Base-by-base conservation (phyloP, 768 basidiomycete genomes). In the Boletus bicolor region DNA sequence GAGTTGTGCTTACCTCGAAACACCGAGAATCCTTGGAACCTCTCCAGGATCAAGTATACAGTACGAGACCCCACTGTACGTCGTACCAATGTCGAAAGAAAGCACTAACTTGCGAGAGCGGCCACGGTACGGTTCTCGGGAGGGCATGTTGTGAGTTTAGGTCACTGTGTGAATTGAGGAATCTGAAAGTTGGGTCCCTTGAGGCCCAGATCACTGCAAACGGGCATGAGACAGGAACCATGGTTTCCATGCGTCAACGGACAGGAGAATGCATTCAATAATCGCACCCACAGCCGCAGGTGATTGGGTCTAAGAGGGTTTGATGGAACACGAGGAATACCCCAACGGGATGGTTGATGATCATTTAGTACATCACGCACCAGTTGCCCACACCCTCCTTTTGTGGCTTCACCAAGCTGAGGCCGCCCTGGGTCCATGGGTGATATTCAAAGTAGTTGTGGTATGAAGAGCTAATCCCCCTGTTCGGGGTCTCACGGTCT, bases 41-140 rank as follows among this genome's bases (percentile, higher is more conserved):
- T 69, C 64, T 0, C 74, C 73, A 7, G 74, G 73, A 53, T 75
- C 70, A 3, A 75, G 67, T 43, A 75, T 63, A 44, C 68, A 70
- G 46, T 72, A 73, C 0, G 71, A 72, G 32, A 76, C 68, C 0
- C 77, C 77, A 37, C 75, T 77, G 48, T 68, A 78, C 2, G 76
- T 77, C 0, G 76, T 77, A 15, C 77, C 77, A 3, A 78, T 70
- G 57, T 78, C 77, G 38, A 78, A 75, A 11, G 75, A 76, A 12
- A 79, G 59, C 0, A 79, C 74, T 2, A 79, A 55, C 51, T 77
- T 79, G 57, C 78, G 71, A n/a, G 61, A 57, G 0, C 51, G 55
- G 4, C 80, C 80, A 17, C 61, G 50, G 56, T 74, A 81, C 1
- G 68, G 67, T 34, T 72, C 39, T 28, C 65, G 46, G 14, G 66